Percentiles rank a stretch among this genome's conserved stretches.
Conservation (phyloP, 768 basidiomycete genomes). For the Mycena albidolilacea region DNA sequence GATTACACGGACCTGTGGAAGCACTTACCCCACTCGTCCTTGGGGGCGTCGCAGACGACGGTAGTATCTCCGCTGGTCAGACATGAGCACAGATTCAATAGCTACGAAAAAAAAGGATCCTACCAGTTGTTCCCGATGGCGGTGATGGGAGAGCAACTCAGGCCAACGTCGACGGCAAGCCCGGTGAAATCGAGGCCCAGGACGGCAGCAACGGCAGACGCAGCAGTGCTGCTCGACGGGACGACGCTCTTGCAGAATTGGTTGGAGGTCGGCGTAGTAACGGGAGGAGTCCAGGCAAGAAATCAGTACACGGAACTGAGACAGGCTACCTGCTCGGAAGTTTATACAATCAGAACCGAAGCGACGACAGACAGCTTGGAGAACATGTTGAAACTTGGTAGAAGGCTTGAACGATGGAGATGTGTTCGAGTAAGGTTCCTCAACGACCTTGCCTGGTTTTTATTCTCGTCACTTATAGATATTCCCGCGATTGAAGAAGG, state of each 20-base stretch:
- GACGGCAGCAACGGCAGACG: constrained; percentile 28
- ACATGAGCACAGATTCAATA: too few species aligned
- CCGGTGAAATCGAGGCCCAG: constrained; percentile 32
- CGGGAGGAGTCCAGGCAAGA: constrained; percentile 21
- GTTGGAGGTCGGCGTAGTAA: constrained; percentile 24
- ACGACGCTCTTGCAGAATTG: constrained; percentile 37
- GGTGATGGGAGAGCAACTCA: constrained; percentile 39
- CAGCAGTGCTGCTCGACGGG: constrained; percentile 21
- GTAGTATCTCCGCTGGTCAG: constrained; percentile 20
- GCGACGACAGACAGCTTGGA: constrained; percentile 28
- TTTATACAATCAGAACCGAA: constrained; percentile 26
- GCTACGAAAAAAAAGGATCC: background rate
- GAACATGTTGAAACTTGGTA: constrained; percentile 25
- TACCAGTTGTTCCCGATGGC: constrained; percentile 36
- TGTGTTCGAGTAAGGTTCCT: constrained; percentile 19
- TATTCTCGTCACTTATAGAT: background rate
- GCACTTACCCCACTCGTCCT: constrained; percentile 13
- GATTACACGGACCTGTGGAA: background rate
- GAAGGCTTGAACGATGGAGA: constrained; percentile 28
- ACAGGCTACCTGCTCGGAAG: too few species aligned
- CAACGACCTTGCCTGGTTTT: background rate
- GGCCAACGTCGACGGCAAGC: constrained; percentile 29
- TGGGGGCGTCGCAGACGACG: constrained; percentile 29
- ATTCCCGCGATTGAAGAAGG: constrained; percentile 14
- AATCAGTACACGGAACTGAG: too few species aligned